Evolutionary conservation across 192 early-diverging fungal genomes (phyloP).

Genomic region (Mortierella antarctica): DNA sequence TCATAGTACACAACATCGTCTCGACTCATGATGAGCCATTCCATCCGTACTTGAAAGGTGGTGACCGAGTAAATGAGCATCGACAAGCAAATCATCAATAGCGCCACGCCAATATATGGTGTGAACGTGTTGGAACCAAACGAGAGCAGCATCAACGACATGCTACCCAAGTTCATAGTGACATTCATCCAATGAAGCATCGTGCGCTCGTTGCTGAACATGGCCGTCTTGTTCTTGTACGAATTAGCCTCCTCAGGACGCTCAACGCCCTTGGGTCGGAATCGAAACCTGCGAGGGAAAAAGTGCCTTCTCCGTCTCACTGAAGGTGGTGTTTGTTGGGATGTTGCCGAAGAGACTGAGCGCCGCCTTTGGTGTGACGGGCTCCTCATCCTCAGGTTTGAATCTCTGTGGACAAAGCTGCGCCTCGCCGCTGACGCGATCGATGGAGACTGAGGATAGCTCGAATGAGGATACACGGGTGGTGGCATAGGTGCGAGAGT

Average conservation of each 20-base stretch:
- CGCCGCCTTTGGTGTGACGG: not conserved
- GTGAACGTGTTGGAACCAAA: constrained; percentile 26
- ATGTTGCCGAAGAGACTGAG: not conserved
- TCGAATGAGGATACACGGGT: too few relatives aligned
- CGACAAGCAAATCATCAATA: constrained; percentile 20
- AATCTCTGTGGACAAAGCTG: too few relatives aligned
- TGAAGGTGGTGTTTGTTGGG: not conserved
- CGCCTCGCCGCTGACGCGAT: too few relatives aligned
- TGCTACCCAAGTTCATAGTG: constrained; percentile 17
- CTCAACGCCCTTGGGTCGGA: constrained; percentile 9
- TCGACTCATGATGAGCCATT: constrained; percentile 26
- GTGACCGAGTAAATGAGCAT: constrained; percentile 20
- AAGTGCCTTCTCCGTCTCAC: not conserved
- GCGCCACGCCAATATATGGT: constrained; percentile 6
- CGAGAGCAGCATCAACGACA: constrained; percentile 24
- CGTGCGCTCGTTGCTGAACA: constrained; percentile 30
- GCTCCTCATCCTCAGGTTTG: too few relatives aligned
- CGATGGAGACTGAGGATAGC: too few relatives aligned
- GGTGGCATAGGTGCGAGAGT: too few relatives aligned
- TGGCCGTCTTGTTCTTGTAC: constrained; percentile 28
- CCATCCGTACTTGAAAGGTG: constrained; percentile 31
- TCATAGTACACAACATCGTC: constrained; percentile 27
- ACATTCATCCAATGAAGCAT: constrained; percentile 37
- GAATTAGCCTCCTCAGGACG: constrained; percentile 10
- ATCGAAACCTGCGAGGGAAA: constrained; percentile 6